Evolutionary conservation across 2,329 filamentous ascomycete species (phyloP).

Genomic region (Trichoderma breve): DNA sequence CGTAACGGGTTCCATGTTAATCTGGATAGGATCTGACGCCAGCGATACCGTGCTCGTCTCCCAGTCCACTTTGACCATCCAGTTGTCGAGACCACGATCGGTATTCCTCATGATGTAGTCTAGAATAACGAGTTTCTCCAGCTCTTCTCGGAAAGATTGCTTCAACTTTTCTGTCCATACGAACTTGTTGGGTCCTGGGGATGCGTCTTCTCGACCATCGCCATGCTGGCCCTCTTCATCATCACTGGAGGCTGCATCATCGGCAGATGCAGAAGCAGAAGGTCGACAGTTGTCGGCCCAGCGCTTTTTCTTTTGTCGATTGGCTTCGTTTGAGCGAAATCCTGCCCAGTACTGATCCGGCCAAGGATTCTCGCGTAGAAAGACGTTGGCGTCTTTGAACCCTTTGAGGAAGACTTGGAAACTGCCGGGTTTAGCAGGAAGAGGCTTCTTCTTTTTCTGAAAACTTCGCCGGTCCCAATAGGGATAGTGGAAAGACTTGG

Average conservation of each 20-base stretch:
- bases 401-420: constrained; percentile 98
- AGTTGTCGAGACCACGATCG: constrained; percentile 93
- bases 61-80: constrained; percentile 98
- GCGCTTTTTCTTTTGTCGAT: constrained; percentile 64
- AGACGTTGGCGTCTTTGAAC: constrained; percentile 95
- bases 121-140: constrained; percentile 94
- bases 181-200: constrained; percentile 52
- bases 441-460: constrained; percentile 79
- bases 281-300: constrained; percentile 86
- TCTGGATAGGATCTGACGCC: constrained; percentile 71
- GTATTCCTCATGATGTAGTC: constrained; percentile 99
- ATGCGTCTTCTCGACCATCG: constrained; percentile 35
- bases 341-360: constrained; percentile 79
- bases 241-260: constrained; percentile 65
- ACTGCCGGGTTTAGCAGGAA: constrained; percentile 89
- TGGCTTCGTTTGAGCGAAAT: constrained; percentile 65
- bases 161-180: constrained; percentile 87
- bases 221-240: constrained; percentile 57
- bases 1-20: constrained; percentile 58
- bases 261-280: constrained; percentile 44
- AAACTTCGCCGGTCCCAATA: constrained; percentile 92
- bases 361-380: constrained; percentile 93
- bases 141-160: constrained; percentile 87
- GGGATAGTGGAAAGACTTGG: constrained; percentile 96
- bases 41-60: constrained; percentile 80